Evolutionary conservation across 73 alveolate species (phyloP), one percentile per base, ranked within the genome.

Genomic region (Paramecium sexaurelia): DNA sequence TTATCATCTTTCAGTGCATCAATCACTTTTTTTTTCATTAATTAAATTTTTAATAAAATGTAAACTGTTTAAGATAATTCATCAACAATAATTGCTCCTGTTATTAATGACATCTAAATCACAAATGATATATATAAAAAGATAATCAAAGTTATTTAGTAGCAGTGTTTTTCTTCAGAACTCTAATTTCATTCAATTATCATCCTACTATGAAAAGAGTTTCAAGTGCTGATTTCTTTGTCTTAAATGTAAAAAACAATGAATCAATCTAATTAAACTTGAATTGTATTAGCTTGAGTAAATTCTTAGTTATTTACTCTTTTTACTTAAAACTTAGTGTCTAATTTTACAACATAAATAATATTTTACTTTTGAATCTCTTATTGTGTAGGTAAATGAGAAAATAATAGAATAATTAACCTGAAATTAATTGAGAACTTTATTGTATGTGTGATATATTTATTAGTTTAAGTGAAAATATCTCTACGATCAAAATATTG

Each of bases 301-400:
- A n/a, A 39, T 39, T 20, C 24, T 39, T n/a, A 32, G 66, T 20
- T 73, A 73, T 73, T 39, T 73, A 36, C 43, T 73, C 0, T 73
- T 73, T 17, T 22, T 73, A 27, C 4, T 39, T 5, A 73, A 61
- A n/a, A 36, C 57, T 61, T 73, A 73, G 5, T 4, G 9, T 3
- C 0, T 5, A 27, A n/a, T 22, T n/a, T 22, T n/a, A 36, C 5
- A 6, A 32, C n/a, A 73, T 73, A 73, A 9, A 73, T 61, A 36
- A 36, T 73, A 36, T 73, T 73, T 36, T 73, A 66, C 27, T 73
- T 33, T 73, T 73, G 87, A 66, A 36, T 73, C 20, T 66, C 87
- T 36, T 73, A 32, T 37, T 73, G 87, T 39, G 67, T 73, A 22
- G 66, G 15, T 73, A 66, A 73, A 33, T 73, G 87, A 0, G 9